Evolutionary conservation across 352 stramenopile species (phyloP).

Genomic region (Globisporangium cylindrosporum): DNA sequence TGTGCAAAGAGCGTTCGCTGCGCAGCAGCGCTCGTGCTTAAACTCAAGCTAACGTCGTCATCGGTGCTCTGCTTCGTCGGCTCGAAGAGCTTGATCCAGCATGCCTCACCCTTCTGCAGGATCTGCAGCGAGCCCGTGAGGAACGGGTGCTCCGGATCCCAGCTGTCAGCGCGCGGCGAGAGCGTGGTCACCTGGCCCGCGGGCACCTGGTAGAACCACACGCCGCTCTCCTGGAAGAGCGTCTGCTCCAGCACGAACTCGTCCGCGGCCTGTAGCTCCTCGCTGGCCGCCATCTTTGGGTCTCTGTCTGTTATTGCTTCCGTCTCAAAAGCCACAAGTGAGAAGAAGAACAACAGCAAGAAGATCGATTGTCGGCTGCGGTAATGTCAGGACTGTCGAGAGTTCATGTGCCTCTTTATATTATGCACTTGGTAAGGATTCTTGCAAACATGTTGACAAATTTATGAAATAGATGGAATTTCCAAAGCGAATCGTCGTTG

Average conservation of each 20-base stretch:
- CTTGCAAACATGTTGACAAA: neutral
- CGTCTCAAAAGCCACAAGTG: neutral
- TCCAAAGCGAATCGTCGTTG: neutral
- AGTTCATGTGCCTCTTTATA: neutral
- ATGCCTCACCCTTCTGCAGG: constrained; percentile 69
- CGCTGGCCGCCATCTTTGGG: neutral
- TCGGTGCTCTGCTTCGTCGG: constrained; percentile 26
- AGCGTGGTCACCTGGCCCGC: constrained; percentile 64
- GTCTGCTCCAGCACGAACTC: constrained; percentile 61
- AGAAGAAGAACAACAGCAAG: neutral
- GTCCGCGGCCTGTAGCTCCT: constrained; percentile 14
- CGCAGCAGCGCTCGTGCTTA: neutral
- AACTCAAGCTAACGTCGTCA: neutral
- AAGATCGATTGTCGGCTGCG: constrained; percentile 8
- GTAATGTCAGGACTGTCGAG: neutral
- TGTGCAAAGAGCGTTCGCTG: constrained; percentile 62
- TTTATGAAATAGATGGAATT: neutral
- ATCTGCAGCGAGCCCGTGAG: constrained; percentile 70
- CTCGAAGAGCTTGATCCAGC: constrained; percentile 76
- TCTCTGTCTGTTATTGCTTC: neutral
- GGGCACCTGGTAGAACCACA: constrained; percentile 88
- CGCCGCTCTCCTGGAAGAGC: constrained; percentile 69
- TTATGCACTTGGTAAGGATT: neutral
- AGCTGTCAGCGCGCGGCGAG: constrained; percentile 72
- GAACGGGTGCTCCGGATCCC: constrained; percentile 81